These are phyloP conservation scores for Gossypium laxum DNA, from an alignment of 441 rosid species.

Conservation along the genomic window DNA sequence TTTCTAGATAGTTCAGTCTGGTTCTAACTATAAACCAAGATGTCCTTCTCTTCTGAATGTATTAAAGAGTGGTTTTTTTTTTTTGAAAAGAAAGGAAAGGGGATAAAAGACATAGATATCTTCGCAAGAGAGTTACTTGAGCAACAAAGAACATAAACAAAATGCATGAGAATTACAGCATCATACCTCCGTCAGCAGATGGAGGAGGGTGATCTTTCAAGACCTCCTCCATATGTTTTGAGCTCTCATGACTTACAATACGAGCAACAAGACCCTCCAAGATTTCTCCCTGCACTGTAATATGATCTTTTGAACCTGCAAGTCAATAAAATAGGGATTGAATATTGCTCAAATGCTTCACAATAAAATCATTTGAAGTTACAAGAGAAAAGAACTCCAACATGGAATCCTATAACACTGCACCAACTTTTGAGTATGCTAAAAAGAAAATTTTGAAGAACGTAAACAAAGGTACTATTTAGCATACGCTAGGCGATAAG, in stretches of 20 bases:
- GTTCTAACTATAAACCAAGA: neutral
- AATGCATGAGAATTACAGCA: constrained; percentile 4
- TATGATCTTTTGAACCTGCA: constrained; percentile 79
- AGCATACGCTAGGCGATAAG: neutral
- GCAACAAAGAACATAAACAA: neutral
- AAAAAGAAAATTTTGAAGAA: neutral
- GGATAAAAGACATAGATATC: neutral
- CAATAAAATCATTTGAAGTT: neutral
- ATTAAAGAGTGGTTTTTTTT: neutral
- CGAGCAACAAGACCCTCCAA: constrained; percentile 97
- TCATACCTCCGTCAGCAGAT: constrained; percentile 55
- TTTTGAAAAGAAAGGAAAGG: neutral
- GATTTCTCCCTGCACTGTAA: constrained; percentile 80
- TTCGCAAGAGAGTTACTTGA: neutral
- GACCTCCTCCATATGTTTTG: constrained; percentile 63
- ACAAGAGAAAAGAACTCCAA: constrained; percentile 2
- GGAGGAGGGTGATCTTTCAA: constrained; percentile 59
- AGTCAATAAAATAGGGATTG: constrained; percentile 13
- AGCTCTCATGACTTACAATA: constrained; percentile 62
- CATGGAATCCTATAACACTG: neutral
- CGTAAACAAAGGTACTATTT: too few relatives aligned
- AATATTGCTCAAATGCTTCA: constrained; percentile 9
- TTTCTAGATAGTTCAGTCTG: neutral
- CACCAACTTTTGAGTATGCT: neutral
- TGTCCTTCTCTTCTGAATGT: neutral